These are phyloP conservation scores for Amanita muscaria DNA, from an alignment of 768 basidiomycete genomes.

Conservation along the genomic window DNA sequence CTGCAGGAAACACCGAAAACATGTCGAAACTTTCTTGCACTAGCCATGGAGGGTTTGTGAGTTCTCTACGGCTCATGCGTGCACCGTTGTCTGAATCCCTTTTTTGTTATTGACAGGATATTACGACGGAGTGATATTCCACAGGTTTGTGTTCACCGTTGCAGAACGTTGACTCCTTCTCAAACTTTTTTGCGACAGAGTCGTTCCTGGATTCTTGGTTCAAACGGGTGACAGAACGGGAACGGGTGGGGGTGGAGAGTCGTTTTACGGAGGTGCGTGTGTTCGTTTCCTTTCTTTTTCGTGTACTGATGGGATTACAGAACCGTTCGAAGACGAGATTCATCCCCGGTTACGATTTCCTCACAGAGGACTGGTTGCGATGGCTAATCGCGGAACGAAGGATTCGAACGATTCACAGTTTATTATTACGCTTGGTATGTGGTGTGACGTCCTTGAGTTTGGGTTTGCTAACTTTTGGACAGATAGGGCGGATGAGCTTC, in stretches of 20 bases:
- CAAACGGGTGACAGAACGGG: conserved; percentile 94
- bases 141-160: conserved; percentile 45
- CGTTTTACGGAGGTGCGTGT: conserved; percentile 76
- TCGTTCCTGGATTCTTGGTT: conserved; percentile 87
- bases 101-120: conserved; percentile 55
- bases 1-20: conserved; percentile 81
- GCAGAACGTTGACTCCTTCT: too few species aligned
- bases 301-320: conserved; percentile 26
- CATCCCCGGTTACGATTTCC: conserved; percentile 85
- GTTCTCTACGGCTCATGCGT: conserved; percentile 12
- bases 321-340: conserved; percentile 91
- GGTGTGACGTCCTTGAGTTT: not conserved
- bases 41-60: conserved; percentile 81
- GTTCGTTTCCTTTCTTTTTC: not conserved
- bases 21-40: conserved; percentile 82
- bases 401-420: conserved; percentile 93
- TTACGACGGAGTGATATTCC: conserved; percentile 93
- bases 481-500: conserved; percentile 89
- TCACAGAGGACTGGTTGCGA: conserved; percentile 86
- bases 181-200: conserved; percentile 26
- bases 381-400: conserved; percentile 87
- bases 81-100: conserved; percentile 10
- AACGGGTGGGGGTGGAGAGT: conserved; percentile 88
- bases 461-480: not conserved
- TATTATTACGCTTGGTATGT: conserved; percentile 81